Conservation (phyloP, 139 green algal genomes). For the Zygnema circumcarinatum region DNA sequence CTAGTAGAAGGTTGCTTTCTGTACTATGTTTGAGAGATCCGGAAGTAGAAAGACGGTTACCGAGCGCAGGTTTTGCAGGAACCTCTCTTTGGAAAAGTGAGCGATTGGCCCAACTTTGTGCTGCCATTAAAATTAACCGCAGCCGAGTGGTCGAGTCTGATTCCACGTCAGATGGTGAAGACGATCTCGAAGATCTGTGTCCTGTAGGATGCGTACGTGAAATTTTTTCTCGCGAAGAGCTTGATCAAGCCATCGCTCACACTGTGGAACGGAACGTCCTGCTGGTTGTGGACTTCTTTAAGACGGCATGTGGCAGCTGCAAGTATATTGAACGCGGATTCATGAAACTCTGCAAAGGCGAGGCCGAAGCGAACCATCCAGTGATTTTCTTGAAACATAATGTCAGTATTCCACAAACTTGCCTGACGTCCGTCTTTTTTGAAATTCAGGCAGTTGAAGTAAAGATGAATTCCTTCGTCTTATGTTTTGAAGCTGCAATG, state of each 20-base stretch:
- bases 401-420: constrained; percentile 34
- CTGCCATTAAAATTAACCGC: neutral
- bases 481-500: too few species aligned
- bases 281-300: constrained; percentile 67
- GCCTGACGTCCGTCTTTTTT: constrained; percentile 4
- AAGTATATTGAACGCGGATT: constrained; percentile 67
- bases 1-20: too few species aligned
- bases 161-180: neutral
- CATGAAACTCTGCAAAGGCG: constrained; percentile 65
- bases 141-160: neutral
- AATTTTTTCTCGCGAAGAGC: constrained; percentile 2
- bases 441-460: too few species aligned
- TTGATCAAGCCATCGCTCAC: constrained; percentile 16
- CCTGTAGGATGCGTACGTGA: constrained; percentile 27
- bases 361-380: constrained; percentile 43
- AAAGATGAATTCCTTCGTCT: too few species aligned
- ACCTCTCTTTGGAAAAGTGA: too few species aligned
- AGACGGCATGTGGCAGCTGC: constrained; percentile 66
- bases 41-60: too few species aligned
- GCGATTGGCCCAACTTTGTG: too few species aligned
- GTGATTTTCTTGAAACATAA: constrained; percentile 70
- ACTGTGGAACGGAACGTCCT: constrained; percentile 2
- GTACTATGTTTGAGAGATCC: too few species aligned
- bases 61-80: too few species aligned
- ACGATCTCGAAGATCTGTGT: neutral